These are phyloP conservation scores for Primulina huaijiensis DNA, from an alignment of 257 asterid genomes.

Conservation along the genomic window DNA sequence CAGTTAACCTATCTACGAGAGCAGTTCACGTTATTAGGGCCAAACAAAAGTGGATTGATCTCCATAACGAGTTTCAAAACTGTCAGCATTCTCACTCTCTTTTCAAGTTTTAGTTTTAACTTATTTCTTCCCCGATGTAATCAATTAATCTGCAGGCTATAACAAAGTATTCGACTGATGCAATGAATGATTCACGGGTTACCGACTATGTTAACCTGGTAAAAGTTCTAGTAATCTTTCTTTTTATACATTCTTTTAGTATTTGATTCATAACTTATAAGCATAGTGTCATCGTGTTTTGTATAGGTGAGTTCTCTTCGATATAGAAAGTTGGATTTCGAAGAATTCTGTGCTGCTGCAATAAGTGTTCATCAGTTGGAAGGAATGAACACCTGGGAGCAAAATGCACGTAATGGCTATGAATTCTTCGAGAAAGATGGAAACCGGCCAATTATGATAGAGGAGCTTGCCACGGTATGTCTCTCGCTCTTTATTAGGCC, in stretches of 20 bases:
- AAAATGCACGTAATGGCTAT: conserved; percentile 81
- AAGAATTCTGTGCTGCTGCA: conserved; percentile 88
- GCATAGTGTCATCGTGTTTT: not conserved
- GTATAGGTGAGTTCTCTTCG: conserved; percentile 85
- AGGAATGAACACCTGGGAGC: conserved; percentile 88
- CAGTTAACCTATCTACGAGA: conserved; percentile 87
- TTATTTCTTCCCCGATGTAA: not conserved
- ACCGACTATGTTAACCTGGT: conserved; percentile 76
- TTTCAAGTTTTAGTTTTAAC: not conserved
- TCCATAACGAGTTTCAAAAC: conserved; percentile 68
- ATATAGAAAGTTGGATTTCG: conserved; percentile 77
- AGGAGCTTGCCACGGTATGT: conserved; percentile 92
- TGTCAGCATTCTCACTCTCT: conserved; percentile 35
- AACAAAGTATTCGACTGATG: conserved; percentile 68
- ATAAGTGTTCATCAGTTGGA: conserved; percentile 87
- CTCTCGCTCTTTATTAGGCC: conserved; percentile 12
- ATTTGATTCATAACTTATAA: not conserved
- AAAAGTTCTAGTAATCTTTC: conserved; percentile 14
- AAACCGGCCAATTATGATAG: conserved; percentile 85
- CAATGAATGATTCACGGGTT: conserved; percentile 92
- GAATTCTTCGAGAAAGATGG: conserved; percentile 94
- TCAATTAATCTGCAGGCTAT: conserved; percentile 50
- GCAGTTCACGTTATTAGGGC: conserved; percentile 79
- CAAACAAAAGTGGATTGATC: conserved; percentile 75
- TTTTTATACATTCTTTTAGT: not conserved